Base-by-base conservation (phyloP, 2,329 filamentous ascomycete genomes). In the Colletotrichum echinochloae region DNA sequence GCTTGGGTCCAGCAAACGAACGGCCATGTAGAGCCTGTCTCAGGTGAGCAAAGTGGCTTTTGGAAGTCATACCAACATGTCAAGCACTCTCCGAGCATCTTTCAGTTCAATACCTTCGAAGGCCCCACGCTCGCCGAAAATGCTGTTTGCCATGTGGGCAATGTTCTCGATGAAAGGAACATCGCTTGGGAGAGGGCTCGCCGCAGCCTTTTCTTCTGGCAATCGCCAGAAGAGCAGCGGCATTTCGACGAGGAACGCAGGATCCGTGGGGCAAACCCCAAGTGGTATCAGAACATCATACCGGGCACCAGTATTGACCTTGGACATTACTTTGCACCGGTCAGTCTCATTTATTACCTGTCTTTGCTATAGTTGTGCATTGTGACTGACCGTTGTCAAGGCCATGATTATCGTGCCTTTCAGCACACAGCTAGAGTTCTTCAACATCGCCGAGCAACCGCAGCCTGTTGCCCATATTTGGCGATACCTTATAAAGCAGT, bases 51-150 rank as follows among this genome's bases (percentile, higher is more conserved):
- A 16, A 48, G 41, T 7, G 51, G 64, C 26, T 59, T 12, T 20
- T 68, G 68, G 68, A 67, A 68, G 39, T 23, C 57, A 18, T 68
- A 63, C 41, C 68, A 71, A 26, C 57, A 71, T 44, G 64, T 71
- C 26, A 55, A 26, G 11, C 68, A 71, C 59, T 48, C 44, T 5
- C 64, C 68, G 3, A 55, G 44, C 18, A 48, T 71, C 23, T 33
- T 33, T 23, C 59, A 71, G 14, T 54, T 68, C 37, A 62, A 37
- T 9, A 59, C 7, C 20, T 68, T 60, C 37, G 16, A n/a, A 3
- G 59, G 59, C 2, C 6, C 26, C 26, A 57, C 52, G 6, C 37
- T 68, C 20, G 68, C 64, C 1, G 59, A 71, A 44, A 55, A 30
- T 9, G 60, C 44, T 12, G 30, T 18, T 44, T 71, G 57, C 37